Evolutionary conservation across 345 rosid genomes (phyloP).

Genomic region (Gossypium australe): DNA sequence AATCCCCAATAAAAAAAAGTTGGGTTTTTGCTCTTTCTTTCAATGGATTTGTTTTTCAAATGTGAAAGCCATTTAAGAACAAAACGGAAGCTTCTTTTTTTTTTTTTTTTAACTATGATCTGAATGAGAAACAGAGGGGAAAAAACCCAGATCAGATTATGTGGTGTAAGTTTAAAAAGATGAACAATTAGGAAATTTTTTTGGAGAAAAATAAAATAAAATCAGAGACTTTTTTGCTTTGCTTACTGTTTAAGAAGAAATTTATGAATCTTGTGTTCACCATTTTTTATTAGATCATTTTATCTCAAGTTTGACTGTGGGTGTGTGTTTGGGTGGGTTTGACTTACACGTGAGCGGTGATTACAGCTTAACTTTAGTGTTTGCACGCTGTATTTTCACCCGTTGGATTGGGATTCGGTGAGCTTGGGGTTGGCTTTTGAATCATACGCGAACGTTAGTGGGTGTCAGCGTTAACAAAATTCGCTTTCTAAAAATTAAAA

Average conservation of each 20-base stretch:
- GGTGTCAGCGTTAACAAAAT: fast-evolving
- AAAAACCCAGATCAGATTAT: conserved; percentile 21
- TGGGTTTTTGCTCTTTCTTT: conserved; percentile 1
- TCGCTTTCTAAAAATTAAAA: no score
- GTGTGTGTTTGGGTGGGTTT: neutral
- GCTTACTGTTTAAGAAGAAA: neutral
- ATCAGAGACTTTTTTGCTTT: neutral
- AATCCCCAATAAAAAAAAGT: neutral
- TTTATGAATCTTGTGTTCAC: neutral
- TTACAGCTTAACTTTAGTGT: neutral
- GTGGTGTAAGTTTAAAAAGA: conserved; percentile 2
- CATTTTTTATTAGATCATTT: neutral
- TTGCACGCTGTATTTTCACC: neutral
- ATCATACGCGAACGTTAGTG: neutral
- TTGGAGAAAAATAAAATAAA: neutral
- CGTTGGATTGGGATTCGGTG: conserved; percentile 4
- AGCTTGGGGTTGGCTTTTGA: neutral
- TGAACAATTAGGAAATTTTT: neutral
- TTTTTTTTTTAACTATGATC: conserved; percentile 7
- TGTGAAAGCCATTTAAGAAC: neutral
- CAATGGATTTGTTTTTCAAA: conserved; percentile 6
- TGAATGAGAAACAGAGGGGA: neutral
- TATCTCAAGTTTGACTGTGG: neutral
- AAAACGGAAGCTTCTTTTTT: neutral
- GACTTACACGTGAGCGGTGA: conserved; percentile 7